These are phyloP conservation scores for Neopestalotiopsis clavispora DNA, from an alignment of 2,329 filamentous ascomycete genomes.

Conservation along the genomic window DNA sequence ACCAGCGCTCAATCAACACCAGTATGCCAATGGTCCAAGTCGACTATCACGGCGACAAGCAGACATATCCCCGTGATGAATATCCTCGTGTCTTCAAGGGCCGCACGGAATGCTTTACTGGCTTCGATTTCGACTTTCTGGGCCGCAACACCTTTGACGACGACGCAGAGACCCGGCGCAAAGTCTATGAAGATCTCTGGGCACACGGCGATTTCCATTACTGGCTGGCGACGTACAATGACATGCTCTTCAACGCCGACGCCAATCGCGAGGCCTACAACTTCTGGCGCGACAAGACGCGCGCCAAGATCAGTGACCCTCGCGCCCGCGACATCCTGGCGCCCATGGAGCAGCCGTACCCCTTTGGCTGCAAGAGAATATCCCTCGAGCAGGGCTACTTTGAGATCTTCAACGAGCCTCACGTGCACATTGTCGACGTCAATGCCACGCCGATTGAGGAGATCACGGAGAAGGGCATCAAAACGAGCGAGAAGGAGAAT, in stretches of 20 bases:
- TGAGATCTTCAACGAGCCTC: constrained; percentile 35
- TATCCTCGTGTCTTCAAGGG: constrained; percentile 56
- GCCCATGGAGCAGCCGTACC: constrained; percentile 53
- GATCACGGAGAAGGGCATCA: constrained; percentile 26
- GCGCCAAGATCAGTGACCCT: constrained; percentile 52
- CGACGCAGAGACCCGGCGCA: constrained; percentile 50
- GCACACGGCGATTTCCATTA: constrained; percentile 55
- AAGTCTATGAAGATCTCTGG: constrained; percentile 53
- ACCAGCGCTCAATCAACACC: constrained; percentile 69
- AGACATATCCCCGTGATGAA: constrained; percentile 45
- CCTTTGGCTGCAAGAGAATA: constrained; percentile 55
- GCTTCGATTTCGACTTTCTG: constrained; percentile 61
- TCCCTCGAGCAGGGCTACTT: constrained; percentile 32
- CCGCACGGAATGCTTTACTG: constrained; percentile 58
- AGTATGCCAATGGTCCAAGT: constrained; percentile 63
- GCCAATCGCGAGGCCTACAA: constrained; percentile 56
- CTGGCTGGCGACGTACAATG: constrained; percentile 58
- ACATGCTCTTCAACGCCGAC: constrained; percentile 47
- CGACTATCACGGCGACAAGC: constrained; percentile 47
- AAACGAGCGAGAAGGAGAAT: constrained; percentile 22
- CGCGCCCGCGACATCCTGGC: constrained; percentile 53
- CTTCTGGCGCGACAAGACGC: constrained; percentile 56
- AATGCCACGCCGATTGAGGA: constrained; percentile 23
- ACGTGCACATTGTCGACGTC: constrained; percentile 36
- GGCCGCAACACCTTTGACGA: constrained; percentile 61